Evolutionary conservation across 176 grass and related monocot species (phyloP).

Genomic region (Musa schizocarpa): DNA sequence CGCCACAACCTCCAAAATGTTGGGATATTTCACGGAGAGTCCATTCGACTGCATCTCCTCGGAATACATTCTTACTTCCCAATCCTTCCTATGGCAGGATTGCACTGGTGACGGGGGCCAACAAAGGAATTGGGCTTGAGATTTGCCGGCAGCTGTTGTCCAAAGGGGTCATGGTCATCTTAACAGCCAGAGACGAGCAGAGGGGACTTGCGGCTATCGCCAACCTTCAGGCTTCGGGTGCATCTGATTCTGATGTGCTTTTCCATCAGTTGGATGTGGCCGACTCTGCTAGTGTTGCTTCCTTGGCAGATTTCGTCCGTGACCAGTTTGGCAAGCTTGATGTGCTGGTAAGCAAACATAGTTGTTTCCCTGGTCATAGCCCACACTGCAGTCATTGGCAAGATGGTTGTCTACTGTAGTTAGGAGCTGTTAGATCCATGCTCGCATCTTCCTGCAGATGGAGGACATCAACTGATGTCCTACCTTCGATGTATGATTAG

Average conservation of each 20-base stretch:
- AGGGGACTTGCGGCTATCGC: constrained; percentile 46
- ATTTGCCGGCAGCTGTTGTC: constrained; percentile 46
- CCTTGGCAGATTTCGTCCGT: constrained; percentile 42
- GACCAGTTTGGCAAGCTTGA: constrained; percentile 48
- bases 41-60: too few species aligned
- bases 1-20: too few species aligned
- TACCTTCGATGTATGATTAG: too few species aligned
- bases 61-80: too few species aligned
- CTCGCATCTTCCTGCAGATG: too few species aligned
- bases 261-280: constrained; percentile 69
- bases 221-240: constrained; percentile 15
- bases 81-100: constrained; percentile 18
- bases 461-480: too few species aligned
- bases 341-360: constrained; percentile 33
- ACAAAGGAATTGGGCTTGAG: constrained; percentile 75
- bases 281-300: constrained; percentile 31
- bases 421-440: too few species aligned
- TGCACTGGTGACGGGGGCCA: constrained; percentile 52
- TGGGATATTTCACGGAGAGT: too few species aligned
- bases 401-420: too few species aligned
- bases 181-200: constrained; percentile 57
- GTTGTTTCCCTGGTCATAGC: too few species aligned
- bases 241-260: constrained; percentile 17
- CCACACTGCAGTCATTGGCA: too few species aligned
- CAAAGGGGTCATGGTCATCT: constrained; percentile 39